phyloP scores from a whole-genome alignment of 352 stramenopile species.

The Phytophthora cactorum region DNA sequence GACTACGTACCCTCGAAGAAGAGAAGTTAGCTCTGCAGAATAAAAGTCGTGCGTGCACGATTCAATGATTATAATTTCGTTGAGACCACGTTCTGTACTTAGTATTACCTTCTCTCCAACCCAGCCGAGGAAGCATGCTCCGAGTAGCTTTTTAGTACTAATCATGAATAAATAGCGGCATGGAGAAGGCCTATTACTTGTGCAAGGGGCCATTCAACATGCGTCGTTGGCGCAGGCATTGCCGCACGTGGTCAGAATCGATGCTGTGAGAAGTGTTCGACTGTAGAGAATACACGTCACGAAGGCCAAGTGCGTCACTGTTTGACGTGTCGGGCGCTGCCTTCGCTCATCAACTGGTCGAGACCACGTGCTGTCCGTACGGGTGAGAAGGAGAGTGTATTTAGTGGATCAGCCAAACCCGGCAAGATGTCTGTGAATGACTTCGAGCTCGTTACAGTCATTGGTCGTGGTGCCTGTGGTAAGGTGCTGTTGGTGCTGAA shows the following conservation, averaged over 20 bases:
- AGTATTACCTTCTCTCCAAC: background rate
- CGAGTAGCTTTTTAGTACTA: background rate
- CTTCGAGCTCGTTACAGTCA: conserved; percentile 78
- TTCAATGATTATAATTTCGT: conserved; percentile 44
- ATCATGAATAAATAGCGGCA: conserved; percentile 49
- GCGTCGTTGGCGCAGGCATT: conserved; percentile 74
- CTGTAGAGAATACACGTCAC: conserved; percentile 65
- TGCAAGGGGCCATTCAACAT: conserved; percentile 77
- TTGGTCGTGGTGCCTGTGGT: conserved; percentile 68
- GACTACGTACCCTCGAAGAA: conserved; percentile 56
- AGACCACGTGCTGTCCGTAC: conserved; percentile 65
- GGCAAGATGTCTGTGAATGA: conserved; percentile 81
- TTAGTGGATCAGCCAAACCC: conserved; percentile 63
- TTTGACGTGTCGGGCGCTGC: conserved; percentile 58
- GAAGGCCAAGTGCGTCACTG: conserved; percentile 73
- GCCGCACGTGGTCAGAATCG: conserved; percentile 69
- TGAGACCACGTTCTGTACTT: background rate
- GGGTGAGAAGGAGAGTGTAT: conserved; percentile 75
- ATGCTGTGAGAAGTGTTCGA: conserved; percentile 75
- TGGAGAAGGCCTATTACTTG: conserved; percentile 72
- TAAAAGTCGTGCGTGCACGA: conserved; percentile 59
- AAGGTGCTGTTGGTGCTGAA: conserved; percentile 78
- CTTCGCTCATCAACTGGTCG: conserved; percentile 76
- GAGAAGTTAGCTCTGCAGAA: conserved; percentile 62
- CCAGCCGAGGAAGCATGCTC: too few relatives aligned